These are phyloP conservation scores for Cantharellus cinnabarinus DNA, from an alignment of 768 basidiomycete species.

Conservation along the genomic window DNA sequence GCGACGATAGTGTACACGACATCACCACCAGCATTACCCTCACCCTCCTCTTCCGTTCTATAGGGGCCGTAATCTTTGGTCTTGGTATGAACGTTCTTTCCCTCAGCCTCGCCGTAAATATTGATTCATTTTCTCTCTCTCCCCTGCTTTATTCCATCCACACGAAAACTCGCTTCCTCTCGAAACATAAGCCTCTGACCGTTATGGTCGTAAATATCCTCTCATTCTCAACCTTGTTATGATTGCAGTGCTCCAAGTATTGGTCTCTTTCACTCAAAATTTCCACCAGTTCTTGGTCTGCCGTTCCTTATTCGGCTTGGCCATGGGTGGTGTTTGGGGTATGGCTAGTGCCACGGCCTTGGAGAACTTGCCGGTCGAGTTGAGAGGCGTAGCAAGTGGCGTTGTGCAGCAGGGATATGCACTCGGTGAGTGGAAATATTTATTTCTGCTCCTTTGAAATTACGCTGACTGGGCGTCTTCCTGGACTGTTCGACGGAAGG, in stretches of 20 bases:
- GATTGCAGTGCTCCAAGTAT: constrained; percentile 52
- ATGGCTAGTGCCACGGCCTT: constrained; percentile 62
- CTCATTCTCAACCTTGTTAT: constrained; percentile 56
- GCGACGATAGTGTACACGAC: constrained; percentile 6
- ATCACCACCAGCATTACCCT: constrained; percentile 71
- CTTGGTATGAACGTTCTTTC: background rate
- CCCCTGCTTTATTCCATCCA: too few species aligned
- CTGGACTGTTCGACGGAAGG: too few species aligned
- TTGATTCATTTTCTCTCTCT: background rate
- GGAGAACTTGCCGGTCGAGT: constrained; percentile 73
- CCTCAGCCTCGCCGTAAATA: constrained; percentile 28
- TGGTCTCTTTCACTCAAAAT: constrained; percentile 59
- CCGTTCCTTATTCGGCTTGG: constrained; percentile 54
- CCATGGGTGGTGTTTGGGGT: constrained; percentile 84
- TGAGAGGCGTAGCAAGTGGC: constrained; percentile 69
- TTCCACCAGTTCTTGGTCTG: constrained; percentile 64
- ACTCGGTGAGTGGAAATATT: too few species aligned
- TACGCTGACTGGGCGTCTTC: too few species aligned
- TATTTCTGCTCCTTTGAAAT: too few species aligned
- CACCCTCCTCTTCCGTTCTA: constrained; percentile 76
- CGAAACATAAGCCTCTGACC: constrained; percentile 67
- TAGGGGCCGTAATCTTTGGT: constrained; percentile 17
- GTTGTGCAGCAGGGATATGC: constrained; percentile 82
- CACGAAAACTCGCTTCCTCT: too few species aligned
- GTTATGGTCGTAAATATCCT: constrained; percentile 90